Evolutionary conservation across 2,329 filamentous ascomycete genomes (phyloP).

Genomic region (Calonectria naviculata): DNA sequence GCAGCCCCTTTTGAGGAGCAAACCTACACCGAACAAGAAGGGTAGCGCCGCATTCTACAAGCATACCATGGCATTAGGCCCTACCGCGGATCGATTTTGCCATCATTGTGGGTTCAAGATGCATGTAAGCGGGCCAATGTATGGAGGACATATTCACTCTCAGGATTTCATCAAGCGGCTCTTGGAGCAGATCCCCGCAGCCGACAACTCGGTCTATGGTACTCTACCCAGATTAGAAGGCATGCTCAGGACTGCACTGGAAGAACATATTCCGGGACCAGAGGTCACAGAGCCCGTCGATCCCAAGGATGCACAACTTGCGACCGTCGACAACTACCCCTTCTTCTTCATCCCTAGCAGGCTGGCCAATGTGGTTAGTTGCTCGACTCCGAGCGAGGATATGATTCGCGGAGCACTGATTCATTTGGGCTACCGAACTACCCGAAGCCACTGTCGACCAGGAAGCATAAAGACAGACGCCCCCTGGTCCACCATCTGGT

Average conservation of each 20-base stretch:
- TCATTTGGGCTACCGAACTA: slow-evolving; percentile 83
- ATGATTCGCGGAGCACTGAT: slow-evolving; percentile 84
- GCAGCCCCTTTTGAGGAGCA: slow-evolving; percentile 80
- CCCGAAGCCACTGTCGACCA: slow-evolving; percentile 88
- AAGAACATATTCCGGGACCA: slow-evolving; percentile 68
- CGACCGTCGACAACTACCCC: slow-evolving; percentile 77
- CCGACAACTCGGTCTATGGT: slow-evolving; percentile 77
- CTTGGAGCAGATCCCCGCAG: slow-evolving; percentile 75
- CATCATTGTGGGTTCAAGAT: slow-evolving; percentile 87
- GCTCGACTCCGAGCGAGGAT: slow-evolving; percentile 81
- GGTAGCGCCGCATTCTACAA: slow-evolving; percentile 80
- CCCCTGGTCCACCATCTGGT: slow-evolving; percentile 90
- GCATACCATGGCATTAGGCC: slow-evolving; percentile 78
- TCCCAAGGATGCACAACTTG: slow-evolving; percentile 62
- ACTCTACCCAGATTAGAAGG: slow-evolving; percentile 87
- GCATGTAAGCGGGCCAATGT: slow-evolving; percentile 95
- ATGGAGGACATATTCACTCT: slow-evolving; percentile 89
- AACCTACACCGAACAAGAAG: slow-evolving; percentile 74
- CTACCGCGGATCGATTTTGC: slow-evolving; percentile 74
- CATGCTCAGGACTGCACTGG: slow-evolving; percentile 89
- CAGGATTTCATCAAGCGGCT: slow-evolving; percentile 84
- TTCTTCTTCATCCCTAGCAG: slow-evolving; percentile 88
- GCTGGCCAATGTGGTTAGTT: slow-evolving; percentile 82
- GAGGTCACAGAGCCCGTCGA: slow-evolving; percentile 51
- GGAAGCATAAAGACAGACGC: slow-evolving; percentile 96